phyloP scores from a whole-genome alignment of 2,329 filamentous ascomycete genomes.

The Hypoxylon sp. region DNA sequence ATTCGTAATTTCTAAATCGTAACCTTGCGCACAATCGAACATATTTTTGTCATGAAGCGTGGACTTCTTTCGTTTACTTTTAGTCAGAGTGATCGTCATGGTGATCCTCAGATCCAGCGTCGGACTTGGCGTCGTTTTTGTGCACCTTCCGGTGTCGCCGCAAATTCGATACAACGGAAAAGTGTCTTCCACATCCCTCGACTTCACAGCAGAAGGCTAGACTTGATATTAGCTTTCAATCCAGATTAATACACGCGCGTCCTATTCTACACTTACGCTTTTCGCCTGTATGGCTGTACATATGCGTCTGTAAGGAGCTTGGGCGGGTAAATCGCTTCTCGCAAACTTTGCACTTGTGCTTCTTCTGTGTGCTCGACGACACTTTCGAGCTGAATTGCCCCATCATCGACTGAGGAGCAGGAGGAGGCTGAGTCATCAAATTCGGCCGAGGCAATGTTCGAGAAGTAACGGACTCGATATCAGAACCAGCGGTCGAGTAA shows the following conservation, averaged over 20 bases:
- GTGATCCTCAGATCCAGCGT: conserved; percentile 73
- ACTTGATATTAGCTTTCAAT: conserved; percentile 27
- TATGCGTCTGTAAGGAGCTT: conserved; percentile 94
- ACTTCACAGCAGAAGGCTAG: conserved; percentile 94
- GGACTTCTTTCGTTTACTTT: conserved; percentile 25
- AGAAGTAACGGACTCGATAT: conserved; percentile 84
- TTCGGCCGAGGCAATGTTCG: conserved; percentile 86
- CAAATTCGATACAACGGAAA: conserved; percentile 96
- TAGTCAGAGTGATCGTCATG: conserved; percentile 73
- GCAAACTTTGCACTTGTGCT: conserved; percentile 99
- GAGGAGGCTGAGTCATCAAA: conserved; percentile 74
- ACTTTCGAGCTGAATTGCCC: conserved; percentile 97
- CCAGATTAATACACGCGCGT: background rate
- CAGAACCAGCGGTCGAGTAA: conserved; percentile 89
- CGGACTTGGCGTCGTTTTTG: conserved; percentile 78
- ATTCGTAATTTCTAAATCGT: conserved; percentile 47
- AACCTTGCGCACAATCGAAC: conserved; percentile 43
- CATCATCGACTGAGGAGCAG: conserved; percentile 98
- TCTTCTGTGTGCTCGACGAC: conserved; percentile 95
- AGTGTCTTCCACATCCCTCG: conserved; percentile 93
- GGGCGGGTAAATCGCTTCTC: conserved; percentile 97
- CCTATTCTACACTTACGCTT: conserved; percentile 79
- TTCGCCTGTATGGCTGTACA: conserved; percentile 98
- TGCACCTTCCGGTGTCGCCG: conserved; percentile 96
- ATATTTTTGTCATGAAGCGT: conserved; percentile 41